phyloP scores from a whole-genome alignment of 768 basidiomycete species.

The Mycena floridula region DNA sequence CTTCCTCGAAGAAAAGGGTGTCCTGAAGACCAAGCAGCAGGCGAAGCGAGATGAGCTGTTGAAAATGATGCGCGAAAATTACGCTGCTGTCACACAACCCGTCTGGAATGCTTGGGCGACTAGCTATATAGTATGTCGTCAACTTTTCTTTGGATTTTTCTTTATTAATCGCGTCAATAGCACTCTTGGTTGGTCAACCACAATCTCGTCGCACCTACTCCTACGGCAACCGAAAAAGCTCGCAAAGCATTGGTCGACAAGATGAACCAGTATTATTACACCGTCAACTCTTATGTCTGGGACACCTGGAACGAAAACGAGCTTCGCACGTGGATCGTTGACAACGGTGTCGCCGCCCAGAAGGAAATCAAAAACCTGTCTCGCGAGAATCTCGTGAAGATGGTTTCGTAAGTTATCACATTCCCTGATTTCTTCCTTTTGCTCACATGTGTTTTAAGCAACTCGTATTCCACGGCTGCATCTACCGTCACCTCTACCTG shows the following conservation, averaged over 20 bases:
- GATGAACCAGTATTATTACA: conserved; percentile 81
- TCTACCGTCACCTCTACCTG: conserved; percentile 36
- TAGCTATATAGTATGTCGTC: conserved; percentile 56
- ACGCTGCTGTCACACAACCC: conserved; percentile 54
- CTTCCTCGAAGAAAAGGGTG: conserved; percentile 72
- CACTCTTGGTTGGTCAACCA: conserved; percentile 82
- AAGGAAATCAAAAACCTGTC: conserved; percentile 62
- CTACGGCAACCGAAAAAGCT: conserved; percentile 38
- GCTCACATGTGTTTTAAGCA: neutral
- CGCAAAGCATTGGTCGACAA: conserved; percentile 55
- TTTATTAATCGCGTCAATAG: conserved; percentile 25
- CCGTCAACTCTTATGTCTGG: conserved; percentile 46
- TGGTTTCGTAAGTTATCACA: conserved; percentile 47
- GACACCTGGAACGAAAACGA: conserved; percentile 74
- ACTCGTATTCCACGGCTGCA: neutral
- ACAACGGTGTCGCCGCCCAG: conserved; percentile 48
- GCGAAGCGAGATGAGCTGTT: conserved; percentile 65
- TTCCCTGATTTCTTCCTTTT: neutral
- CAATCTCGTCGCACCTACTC: conserved; percentile 49
- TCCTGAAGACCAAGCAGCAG: conserved; percentile 57
- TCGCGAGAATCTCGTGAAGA: conserved; percentile 72
- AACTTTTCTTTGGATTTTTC: neutral
- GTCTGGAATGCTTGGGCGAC: conserved; percentile 86
- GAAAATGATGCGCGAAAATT: conserved; percentile 60
- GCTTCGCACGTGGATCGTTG: conserved; percentile 72